Conservation (phyloP, 306 rosid species). For the Amphicarpaea edgeworthii region DNA sequence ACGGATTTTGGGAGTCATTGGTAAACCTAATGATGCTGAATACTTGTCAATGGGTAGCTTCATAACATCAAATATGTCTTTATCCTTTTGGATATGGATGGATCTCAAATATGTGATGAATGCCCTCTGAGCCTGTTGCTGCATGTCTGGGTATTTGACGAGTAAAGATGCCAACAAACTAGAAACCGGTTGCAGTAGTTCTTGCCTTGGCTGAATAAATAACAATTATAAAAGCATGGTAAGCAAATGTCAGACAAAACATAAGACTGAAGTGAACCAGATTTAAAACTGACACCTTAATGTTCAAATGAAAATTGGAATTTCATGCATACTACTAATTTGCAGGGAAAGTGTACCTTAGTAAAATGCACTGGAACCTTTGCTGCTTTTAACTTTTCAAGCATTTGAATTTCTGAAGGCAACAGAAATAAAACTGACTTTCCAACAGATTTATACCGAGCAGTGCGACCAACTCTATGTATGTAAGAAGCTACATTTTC, state of each 20-base stretch:
- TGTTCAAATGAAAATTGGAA: constrained; percentile 31
- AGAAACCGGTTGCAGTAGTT: constrained; percentile 76
- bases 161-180: constrained; percentile 75
- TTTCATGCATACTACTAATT: neutral
- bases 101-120: constrained; percentile 80
- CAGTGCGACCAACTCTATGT: constrained; percentile 98
- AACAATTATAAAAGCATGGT: constrained; percentile 40
- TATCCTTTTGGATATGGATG: constrained; percentile 76
- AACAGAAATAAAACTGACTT: constrained; percentile 76
- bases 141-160: constrained; percentile 81
- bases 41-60: constrained; percentile 76
- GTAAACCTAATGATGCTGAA: constrained; percentile 88
- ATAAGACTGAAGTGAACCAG: neutral
- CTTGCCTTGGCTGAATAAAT: constrained; percentile 70
- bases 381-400: constrained; percentile 71
- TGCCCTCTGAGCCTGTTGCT: constrained; percentile 78
- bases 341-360: constrained; percentile 64
- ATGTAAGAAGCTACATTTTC: constrained; percentile 87
- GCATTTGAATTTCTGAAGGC: constrained; percentile 87
- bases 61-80: constrained; percentile 81
- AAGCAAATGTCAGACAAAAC: constrained; percentile 36
- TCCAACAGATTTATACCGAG: constrained; percentile 82
- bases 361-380: constrained; percentile 72
- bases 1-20: constrained; percentile 84
- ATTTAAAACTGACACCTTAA: constrained; percentile 1